Evolutionary conservation across 23 red algal genomes (phyloP).

Genomic region (Gracilaria domingensis): DNA sequence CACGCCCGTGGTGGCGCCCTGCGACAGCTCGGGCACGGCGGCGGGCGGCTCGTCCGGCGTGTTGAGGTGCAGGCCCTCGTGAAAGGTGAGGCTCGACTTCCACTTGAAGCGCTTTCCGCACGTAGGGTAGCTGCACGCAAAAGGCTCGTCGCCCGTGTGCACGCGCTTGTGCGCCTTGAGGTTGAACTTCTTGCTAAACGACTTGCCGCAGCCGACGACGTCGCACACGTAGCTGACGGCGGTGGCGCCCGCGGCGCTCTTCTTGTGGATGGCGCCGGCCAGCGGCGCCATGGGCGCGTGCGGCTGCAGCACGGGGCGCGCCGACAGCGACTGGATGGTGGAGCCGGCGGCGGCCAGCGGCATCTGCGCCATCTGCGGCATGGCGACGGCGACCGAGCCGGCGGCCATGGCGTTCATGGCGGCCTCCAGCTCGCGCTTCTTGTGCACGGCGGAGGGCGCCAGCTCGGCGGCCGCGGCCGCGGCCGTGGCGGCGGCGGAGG

Average conservation of each 20-base stretch:
- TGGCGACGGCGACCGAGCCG: not conserved
- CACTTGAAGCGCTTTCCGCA: conserved; percentile 85
- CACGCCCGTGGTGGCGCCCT: not conserved
- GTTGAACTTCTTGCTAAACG: conserved; percentile 89
- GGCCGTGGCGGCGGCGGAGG: no score
- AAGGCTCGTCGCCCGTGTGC: conserved; percentile 89
- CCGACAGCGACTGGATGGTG: not conserved
- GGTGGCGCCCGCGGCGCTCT: not conserved
- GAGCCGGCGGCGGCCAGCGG: not conserved
- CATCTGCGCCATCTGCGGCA: not conserved
- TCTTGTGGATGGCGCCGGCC: conserved; percentile 1
- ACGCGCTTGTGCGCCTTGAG: conserved; percentile 86
- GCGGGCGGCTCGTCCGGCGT: conserved; percentile 54
- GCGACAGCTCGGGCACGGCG: no score
- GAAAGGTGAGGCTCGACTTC: conserved; percentile 85
- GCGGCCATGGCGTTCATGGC: conserved; percentile 1
- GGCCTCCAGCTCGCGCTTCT: conserved; percentile 11
- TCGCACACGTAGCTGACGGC: conserved; percentile 58
- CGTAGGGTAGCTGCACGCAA: conserved; percentile 73
- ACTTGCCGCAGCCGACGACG: conserved; percentile 73
- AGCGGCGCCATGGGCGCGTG: not conserved
- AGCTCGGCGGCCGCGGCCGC: no score
- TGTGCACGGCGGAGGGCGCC: not conserved
- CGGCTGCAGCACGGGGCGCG: not conserved
- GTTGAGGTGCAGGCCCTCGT: conserved; percentile 77